Conservation (phyloP, 371 early-diverging fungal genomes). For the Syncephalastrum monosporum region DNA sequence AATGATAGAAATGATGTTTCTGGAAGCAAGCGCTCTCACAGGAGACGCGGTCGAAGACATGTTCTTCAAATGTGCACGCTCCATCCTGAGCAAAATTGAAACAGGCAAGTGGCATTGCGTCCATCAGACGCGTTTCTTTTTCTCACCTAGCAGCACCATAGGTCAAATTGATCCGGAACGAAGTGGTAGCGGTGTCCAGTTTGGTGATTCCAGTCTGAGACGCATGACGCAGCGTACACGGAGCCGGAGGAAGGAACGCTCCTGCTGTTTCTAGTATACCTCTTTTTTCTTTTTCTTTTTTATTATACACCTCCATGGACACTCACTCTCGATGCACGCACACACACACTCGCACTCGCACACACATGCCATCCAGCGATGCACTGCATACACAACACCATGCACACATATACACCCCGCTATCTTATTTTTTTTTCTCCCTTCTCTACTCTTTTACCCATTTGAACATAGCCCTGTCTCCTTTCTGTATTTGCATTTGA, state of each 20-base stretch:
- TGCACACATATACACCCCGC: too few species aligned
- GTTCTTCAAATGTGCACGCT: constrained; percentile 61
- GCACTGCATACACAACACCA: too few species aligned
- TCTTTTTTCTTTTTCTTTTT: too few species aligned
- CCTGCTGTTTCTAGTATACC: constrained; percentile 47
- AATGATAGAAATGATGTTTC: constrained; percentile 56
- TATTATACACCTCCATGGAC: too few species aligned
- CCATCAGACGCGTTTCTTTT: not conserved
- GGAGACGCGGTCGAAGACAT: constrained; percentile 64
- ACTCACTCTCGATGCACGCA: too few species aligned
- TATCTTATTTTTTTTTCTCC: too few species aligned
- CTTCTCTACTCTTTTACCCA: too few species aligned
- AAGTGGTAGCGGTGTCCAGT: constrained; percentile 63
- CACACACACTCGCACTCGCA: too few species aligned
- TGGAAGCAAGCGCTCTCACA: constrained; percentile 62
- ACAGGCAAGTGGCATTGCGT: constrained; percentile 46
- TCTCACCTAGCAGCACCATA: not conserved
- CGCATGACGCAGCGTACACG: constrained; percentile 62
- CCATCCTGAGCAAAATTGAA: constrained; percentile 61
- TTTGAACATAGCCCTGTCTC: too few species aligned
- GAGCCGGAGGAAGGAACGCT: constrained; percentile 49
- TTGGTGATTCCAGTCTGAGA: constrained; percentile 60
- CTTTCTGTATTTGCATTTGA: too few species aligned
- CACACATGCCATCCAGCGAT: too few species aligned
- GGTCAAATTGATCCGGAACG: constrained; percentile 64